A percentile compares a stretch with the other conserved stretches of the same genome.
Evolutionary conservation across 495 filamentous ascomycete species (phyloP).

Genomic region (Saxophila tyrrhenica): DNA sequence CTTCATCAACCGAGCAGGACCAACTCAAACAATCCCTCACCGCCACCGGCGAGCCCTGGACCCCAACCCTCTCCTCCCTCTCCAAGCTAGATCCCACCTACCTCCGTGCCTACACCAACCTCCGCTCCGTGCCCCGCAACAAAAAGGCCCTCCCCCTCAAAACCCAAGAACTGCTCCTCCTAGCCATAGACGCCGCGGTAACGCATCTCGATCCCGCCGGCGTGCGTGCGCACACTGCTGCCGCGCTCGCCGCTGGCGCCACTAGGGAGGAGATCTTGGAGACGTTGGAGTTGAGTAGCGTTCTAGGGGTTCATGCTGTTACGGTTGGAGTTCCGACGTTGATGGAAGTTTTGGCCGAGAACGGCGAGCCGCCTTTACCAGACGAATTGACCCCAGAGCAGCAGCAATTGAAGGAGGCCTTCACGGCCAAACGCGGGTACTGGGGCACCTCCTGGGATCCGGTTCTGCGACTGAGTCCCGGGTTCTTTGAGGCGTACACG

Average conservation of each 20-base stretch:
- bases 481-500: conserved; percentile 37
- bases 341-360: conserved; percentile 33
- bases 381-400: conserved; percentile 22
- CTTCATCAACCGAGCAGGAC: neutral
- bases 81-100: conserved; percentile 25
- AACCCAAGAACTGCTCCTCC: conserved; percentile 30
- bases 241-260: conserved; percentile 29
- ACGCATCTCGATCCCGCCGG: conserved; percentile 34
- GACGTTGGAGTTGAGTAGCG: conserved; percentile 30
- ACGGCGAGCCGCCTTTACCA: conserved; percentile 17
- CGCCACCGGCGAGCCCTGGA: neutral
- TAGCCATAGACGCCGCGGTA: conserved; percentile 30
- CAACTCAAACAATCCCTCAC: conserved; percentile 7
- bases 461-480: conserved; percentile 32
- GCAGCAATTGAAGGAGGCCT: conserved; percentile 21
- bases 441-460: conserved; percentile 37
- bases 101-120: conserved; percentile 26
- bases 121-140: conserved; percentile 22
- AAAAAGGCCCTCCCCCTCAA: conserved; percentile 31
- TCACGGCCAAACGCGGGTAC: conserved; percentile 31
- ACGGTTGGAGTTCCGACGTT: conserved; percentile 36
- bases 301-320: conserved; percentile 36
- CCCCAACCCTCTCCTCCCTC: conserved; percentile 13
- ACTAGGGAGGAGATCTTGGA: conserved; percentile 31
- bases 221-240: conserved; percentile 25